A percentile compares a stretch with the other conserved stretches of the same genome.
Evolutionary conservation across 1,139 yeast species (phyloP).

Genomic region (Suhomyces panamericanus): DNA sequence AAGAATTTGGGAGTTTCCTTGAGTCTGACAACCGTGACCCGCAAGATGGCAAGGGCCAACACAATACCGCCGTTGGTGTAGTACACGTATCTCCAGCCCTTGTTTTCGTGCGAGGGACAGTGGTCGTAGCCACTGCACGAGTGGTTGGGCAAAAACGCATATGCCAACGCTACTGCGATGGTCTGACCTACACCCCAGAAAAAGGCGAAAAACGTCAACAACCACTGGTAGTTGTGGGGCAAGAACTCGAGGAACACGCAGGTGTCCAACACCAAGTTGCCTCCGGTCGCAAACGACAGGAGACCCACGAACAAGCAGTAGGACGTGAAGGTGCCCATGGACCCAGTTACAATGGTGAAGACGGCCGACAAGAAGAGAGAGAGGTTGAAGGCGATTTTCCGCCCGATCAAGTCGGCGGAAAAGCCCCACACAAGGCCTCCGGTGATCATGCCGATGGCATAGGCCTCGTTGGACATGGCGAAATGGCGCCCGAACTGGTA

Average conservation of each 20-base stretch:
- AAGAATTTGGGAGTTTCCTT: constrained; percentile 40
- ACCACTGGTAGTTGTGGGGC: constrained; percentile 28
- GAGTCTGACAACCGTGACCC: constrained; percentile 33
- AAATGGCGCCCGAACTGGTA: constrained; percentile 41
- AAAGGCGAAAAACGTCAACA: constrained; percentile 43
- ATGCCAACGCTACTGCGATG: constrained; percentile 33
- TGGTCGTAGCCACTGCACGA: constrained; percentile 28
- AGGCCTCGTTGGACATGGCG: constrained; percentile 29
- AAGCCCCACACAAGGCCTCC: constrained; percentile 48
- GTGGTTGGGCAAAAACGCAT: constrained; percentile 33
- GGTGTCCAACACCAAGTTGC: constrained; percentile 34
- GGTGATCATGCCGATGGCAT: constrained; percentile 48
- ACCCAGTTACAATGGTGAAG: constrained; percentile 30
- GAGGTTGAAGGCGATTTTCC: constrained; percentile 38
- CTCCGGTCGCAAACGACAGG: constrained; percentile 30
- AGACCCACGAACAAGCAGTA: constrained; percentile 29
- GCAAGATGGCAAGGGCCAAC: constrained; percentile 27
- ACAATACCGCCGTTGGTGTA: constrained; percentile 36
- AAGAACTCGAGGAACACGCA: constrained; percentile 31
- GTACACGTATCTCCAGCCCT: constrained; percentile 41
- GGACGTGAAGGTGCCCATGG: constrained; percentile 31
- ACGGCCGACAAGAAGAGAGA: constrained; percentile 26
- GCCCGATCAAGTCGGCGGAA: constrained; percentile 27
- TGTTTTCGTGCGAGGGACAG: constrained; percentile 32
- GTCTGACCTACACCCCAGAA: constrained; percentile 42